Base-by-base conservation (phyloP, 345 rosid genomes). In the Lumnitzera racemosa region DNA sequence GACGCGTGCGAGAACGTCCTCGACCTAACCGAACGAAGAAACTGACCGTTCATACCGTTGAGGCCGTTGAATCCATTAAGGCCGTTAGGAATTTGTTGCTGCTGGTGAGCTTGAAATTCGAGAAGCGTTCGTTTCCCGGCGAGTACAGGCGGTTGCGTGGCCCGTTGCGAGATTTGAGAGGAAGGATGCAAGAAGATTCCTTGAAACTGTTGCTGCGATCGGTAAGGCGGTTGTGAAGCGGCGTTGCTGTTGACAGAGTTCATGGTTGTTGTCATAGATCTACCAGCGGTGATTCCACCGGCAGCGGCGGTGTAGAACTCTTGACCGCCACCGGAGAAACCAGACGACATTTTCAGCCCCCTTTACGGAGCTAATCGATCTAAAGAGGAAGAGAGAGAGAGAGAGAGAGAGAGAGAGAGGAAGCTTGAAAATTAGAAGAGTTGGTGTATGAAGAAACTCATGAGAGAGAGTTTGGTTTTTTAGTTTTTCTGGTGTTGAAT, bases 21-120 rank as follows among this genome's bases (percentile, higher is more conserved):
- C 25, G 86, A 81, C 82, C 83, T 88, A n/a, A 94, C 96, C 8
- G 96, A 83, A 52, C 97, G 90, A 41, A 74, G 74, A 62, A 81
- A 70, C 43, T 86, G 69, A 15, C 67, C 73, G 67, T 61, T 83
- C 5, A 80, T 5, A 9, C 43, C 43, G 43, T 36, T 36, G 11
- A 36, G 43, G 43, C 43, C 43, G 10, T 36, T 36, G 43, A 36
- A 36, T 36, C 43, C 43, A 9, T 36, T 36, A 36, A 70, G 24
- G 75, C 77, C 15, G 48, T 76, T 79, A 13, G 75, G 66, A 46
- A 62, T 69, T 13, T 68, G 65, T 51, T 74, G 74, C 2, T 58
- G 72, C 11, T 74, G 20, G 20, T 20, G 80, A 46, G 77, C 66
- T 53, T 92, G 95, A 57, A 80, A 94, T 57, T 94, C 91, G 2